These are phyloP conservation scores for Corylus heterophylla DNA, from an alignment of 306 rosid species.

Conservation along the genomic window DNA sequence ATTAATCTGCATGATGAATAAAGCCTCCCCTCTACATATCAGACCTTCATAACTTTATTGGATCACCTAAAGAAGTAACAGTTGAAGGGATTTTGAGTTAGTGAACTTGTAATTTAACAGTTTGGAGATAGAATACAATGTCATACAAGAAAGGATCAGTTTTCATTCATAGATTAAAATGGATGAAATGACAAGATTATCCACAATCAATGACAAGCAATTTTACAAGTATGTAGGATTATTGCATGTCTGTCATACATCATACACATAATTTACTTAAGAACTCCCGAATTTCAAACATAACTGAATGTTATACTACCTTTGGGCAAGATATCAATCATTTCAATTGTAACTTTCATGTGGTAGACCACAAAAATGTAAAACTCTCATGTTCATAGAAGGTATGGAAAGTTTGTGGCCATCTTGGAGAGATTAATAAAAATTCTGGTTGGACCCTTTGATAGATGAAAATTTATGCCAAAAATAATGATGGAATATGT, in stretches of 20 bases:
- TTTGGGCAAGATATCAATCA: not conserved
- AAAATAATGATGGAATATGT: not conserved
- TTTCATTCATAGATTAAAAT: not conserved
- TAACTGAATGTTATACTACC: not conserved
- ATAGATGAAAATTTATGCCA: not conserved
- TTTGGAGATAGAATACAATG: not conserved
- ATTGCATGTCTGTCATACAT: not conserved
- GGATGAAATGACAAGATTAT: constrained; percentile 7
- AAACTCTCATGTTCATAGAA: not conserved
- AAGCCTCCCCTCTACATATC: not conserved
- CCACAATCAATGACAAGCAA: not conserved
- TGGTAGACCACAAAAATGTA: not conserved
- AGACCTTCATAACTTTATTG: not conserved
- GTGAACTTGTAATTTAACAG: too few relatives aligned
- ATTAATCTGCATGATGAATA: not conserved
- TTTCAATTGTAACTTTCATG: not conserved
- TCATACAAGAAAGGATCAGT: not conserved
- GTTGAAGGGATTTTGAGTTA: too few relatives aligned
- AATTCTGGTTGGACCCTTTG: not conserved
- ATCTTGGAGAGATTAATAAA: not conserved
- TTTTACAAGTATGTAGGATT: not conserved
- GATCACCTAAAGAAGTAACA: not conserved
- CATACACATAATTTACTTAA: not conserved
- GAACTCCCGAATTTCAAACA: not conserved
- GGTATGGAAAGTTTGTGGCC: not conserved